Percentiles rank a stretch among this genome's conserved stretches.
Evolutionary conservation across 1,139 yeast genomes (phyloP).

Genomic region (Suhomyces guaymorum): DNA sequence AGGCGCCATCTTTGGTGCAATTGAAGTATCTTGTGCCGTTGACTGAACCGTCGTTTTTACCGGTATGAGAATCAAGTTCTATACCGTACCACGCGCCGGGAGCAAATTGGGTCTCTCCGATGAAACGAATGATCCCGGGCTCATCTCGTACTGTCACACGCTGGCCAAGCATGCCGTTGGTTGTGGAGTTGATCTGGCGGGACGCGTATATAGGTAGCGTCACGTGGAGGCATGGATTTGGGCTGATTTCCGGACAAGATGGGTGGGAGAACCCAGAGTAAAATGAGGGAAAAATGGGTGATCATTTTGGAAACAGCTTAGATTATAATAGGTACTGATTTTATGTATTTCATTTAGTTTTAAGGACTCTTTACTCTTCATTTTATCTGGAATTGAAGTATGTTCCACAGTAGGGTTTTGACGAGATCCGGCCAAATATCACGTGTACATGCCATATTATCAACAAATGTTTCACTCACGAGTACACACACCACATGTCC

Average conservation of each 20-base stretch:
- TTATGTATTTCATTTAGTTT: no score
- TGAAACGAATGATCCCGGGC: conserved; percentile 47
- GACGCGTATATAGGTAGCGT: no score
- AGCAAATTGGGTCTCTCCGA: conserved; percentile 60
- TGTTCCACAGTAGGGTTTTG: no score
- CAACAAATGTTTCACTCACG: conserved; percentile 7
- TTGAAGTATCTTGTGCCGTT: conserved; percentile 64
- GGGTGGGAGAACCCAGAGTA: no score
- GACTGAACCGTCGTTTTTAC: conserved; percentile 81
- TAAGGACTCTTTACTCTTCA: no score
- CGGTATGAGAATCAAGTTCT: conserved; percentile 60
- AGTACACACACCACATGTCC: conserved; percentile 13
- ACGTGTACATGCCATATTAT: conserved; percentile 1
- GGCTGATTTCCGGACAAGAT: no score
- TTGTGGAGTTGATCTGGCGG: background rate
- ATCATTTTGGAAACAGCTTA: no score
- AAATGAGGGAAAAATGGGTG: no score
- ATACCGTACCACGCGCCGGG: conserved; percentile 79
- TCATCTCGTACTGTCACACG: conserved; percentile 43
- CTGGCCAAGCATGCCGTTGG: conserved; percentile 37
- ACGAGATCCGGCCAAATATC: no score
- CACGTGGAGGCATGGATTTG: no score
- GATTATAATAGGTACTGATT: no score
- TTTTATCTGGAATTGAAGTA: no score
- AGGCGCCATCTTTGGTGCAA: conserved; percentile 38